phyloP scores from a whole-genome alignment of 331 rosid genomes.

The Rosa hybrid region DNA sequence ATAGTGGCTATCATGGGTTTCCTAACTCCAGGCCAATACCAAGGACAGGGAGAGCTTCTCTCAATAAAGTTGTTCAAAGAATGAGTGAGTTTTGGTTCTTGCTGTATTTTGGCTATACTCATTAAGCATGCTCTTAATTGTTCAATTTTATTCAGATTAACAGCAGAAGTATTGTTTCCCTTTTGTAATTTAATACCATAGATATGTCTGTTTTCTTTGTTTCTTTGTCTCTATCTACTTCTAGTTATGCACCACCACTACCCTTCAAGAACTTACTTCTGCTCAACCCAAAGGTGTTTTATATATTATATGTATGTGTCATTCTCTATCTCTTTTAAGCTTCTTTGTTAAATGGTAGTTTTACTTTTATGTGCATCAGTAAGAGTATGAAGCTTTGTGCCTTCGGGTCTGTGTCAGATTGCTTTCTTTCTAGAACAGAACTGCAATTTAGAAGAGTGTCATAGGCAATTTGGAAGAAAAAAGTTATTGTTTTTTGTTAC shows the following conservation, averaged over 20 bases:
- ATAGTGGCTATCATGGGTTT: too few relatives aligned
- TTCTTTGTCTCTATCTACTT: constrained; percentile 32
- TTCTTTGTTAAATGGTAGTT: background rate
- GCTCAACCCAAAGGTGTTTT: constrained; percentile 59
- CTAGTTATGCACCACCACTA: constrained; percentile 46
- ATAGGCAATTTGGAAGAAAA: constrained; percentile 2
- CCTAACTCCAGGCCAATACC: too few relatives aligned
- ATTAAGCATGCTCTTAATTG: too few relatives aligned
- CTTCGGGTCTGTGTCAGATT: constrained; percentile 11
- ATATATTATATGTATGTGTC: background rate
- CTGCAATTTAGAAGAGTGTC: background rate
- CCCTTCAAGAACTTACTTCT: constrained; percentile 62
- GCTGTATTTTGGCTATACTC: too few relatives aligned
- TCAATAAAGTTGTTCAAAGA: too few relatives aligned
- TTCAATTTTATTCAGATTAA: too few relatives aligned
- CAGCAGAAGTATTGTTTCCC: too few relatives aligned
- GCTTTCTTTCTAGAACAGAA: background rate
- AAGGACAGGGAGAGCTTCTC: too few relatives aligned
- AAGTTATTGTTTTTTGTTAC: background rate
- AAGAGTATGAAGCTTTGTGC: constrained; percentile 10
- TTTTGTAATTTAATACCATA: too few relatives aligned
- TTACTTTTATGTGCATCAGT: background rate
- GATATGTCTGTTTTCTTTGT: too few relatives aligned
- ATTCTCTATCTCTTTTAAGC: background rate
- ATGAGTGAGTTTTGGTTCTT: too few relatives aligned